Percentiles rank a stretch among this genome's conserved stretches.
Conservation (phyloP, 2,329 filamentous ascomycete species). For the Leptographium flavum region DNA sequence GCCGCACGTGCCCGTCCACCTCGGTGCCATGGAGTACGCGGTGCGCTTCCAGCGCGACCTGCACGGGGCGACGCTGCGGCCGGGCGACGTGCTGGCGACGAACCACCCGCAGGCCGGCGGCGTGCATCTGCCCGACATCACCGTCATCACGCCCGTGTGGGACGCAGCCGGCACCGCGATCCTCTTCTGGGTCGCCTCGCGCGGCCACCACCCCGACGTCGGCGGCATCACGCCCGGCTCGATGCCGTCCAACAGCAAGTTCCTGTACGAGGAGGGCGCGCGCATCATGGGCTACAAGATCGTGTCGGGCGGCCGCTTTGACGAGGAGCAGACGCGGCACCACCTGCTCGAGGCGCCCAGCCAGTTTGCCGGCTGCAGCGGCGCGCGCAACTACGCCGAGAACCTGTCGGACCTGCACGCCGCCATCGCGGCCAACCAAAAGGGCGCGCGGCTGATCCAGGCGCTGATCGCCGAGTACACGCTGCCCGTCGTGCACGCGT, state of each 20-base stretch:
- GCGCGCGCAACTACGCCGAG: slow-evolving; percentile 63
- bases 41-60: slow-evolving; percentile 65
- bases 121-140: slow-evolving; percentile 76
- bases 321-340: slow-evolving; percentile 61
- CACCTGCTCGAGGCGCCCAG: slow-evolving; percentile 62
- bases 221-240: slow-evolving; percentile 68
- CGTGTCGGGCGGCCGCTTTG: slow-evolving; percentile 61
- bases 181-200: slow-evolving; percentile 66
- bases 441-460: slow-evolving; percentile 64
- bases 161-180: slow-evolving; percentile 49
- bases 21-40: slow-evolving; percentile 71
- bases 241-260: slow-evolving; percentile 49
- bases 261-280: slow-evolving; percentile 49
- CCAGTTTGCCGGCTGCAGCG: slow-evolving; percentile 58
- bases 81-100: slow-evolving; percentile 67
- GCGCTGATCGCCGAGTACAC: slow-evolving; percentile 66
- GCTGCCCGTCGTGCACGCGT: slow-evolving; percentile 62
- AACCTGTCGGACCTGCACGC: slow-evolving; percentile 80
- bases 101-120: slow-evolving; percentile 76
- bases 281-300: slow-evolving; percentile 54
- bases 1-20: slow-evolving; percentile 67
- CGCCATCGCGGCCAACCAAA: slow-evolving; percentile 73
- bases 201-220: slow-evolving; percentile 72
- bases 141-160: slow-evolving; percentile 67
- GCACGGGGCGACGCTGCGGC: slow-evolving; percentile 63